Percentiles rank a stretch among this genome's conserved stretches.
Evolutionary conservation across 345 rosid genomes (phyloP).

Genomic region (Cardamine occulta): DNA sequence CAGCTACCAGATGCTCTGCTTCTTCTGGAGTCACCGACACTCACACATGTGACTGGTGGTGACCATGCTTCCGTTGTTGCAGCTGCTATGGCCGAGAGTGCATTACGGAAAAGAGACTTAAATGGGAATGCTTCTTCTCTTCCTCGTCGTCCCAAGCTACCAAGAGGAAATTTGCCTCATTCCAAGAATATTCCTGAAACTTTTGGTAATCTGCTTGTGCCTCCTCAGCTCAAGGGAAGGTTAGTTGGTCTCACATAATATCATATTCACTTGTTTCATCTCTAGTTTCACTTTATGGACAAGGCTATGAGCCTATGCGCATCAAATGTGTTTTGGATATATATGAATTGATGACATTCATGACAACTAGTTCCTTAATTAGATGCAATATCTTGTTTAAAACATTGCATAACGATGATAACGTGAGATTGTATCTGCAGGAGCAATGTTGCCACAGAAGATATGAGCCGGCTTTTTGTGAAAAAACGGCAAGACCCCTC

Average conservation of each 20-base stretch:
- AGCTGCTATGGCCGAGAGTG: constrained; percentile 69
- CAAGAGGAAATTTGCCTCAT: constrained; percentile 60
- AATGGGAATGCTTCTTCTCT: constrained; percentile 48
- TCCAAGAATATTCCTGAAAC: constrained; percentile 66
- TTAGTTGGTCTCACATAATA: constrained; percentile 42
- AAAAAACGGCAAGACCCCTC: constrained; percentile 52
- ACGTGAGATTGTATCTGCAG: constrained; percentile 39
- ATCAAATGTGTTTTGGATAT: neutral
- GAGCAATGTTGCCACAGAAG: constrained; percentile 98
- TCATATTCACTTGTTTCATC: neutral
- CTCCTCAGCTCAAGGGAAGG: constrained; percentile 94
- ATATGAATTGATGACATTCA: constrained; percentile 11
- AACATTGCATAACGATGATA: neutral
- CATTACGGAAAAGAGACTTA: constrained; percentile 69
- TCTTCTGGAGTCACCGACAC: constrained; percentile 62
- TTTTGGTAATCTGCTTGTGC: constrained; percentile 62
- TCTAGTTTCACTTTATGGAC: neutral
- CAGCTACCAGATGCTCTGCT: constrained; percentile 86
- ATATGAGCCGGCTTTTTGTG: constrained; percentile 82
- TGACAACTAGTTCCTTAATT: neutral
- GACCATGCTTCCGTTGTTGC: constrained; percentile 84
- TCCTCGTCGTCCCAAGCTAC: constrained; percentile 59
- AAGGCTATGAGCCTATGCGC: neutral
- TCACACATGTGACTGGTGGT: constrained; percentile 29
- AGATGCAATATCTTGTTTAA: constrained; percentile 9